phyloP scores from a whole-genome alignment of 2,329 filamentous ascomycete genomes.

The Epichloe coenophiala region DNA sequence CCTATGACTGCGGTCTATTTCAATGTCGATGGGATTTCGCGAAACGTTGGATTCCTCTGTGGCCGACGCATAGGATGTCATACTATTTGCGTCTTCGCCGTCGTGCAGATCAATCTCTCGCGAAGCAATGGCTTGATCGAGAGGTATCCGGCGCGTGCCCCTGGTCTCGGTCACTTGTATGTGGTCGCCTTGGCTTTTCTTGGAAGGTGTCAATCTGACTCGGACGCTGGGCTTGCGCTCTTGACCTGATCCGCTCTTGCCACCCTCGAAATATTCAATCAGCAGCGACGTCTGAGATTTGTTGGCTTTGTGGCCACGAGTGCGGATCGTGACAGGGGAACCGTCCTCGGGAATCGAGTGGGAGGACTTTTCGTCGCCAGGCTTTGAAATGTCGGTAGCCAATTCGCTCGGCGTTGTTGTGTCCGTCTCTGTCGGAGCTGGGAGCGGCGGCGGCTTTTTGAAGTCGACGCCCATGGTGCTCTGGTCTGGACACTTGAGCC shows the following conservation, averaged over 20 bases:
- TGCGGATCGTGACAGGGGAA: conserved; percentile 83
- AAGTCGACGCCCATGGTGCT: conserved; percentile 41
- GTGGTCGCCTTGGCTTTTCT: conserved; percentile 55
- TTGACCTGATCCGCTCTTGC: conserved; percentile 44
- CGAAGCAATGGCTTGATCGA: conserved; percentile 25
- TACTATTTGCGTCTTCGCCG: conserved; percentile 50
- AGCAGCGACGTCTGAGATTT: conserved; percentile 78
- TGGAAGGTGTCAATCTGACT: conserved; percentile 67
- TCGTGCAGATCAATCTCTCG: conserved; percentile 30
- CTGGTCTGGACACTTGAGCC: conserved; percentile 4
- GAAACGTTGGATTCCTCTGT: conserved; percentile 69
- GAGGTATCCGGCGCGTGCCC: conserved; percentile 46
- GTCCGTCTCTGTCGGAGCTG: conserved; percentile 65
- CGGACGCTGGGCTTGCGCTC: conserved; percentile 70
- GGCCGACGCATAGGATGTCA: conserved; percentile 63
- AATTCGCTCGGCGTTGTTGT: conserved; percentile 51
- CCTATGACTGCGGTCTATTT: conserved; percentile 54
- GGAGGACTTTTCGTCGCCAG: conserved; percentile 56
- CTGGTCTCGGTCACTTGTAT: conserved; percentile 78
- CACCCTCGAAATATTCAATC: conserved; percentile 89
- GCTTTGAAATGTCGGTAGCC: conserved; percentile 50
- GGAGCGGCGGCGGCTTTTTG: conserved; percentile 48
- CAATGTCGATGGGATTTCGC: conserved; percentile 72
- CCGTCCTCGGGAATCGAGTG: conserved; percentile 78
- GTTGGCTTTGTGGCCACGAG: conserved; percentile 45